These are phyloP conservation scores for Ceratocystis alfenasii DNA, from an alignment of 2,329 filamentous ascomycete genomes.

Conservation along the genomic window DNA sequence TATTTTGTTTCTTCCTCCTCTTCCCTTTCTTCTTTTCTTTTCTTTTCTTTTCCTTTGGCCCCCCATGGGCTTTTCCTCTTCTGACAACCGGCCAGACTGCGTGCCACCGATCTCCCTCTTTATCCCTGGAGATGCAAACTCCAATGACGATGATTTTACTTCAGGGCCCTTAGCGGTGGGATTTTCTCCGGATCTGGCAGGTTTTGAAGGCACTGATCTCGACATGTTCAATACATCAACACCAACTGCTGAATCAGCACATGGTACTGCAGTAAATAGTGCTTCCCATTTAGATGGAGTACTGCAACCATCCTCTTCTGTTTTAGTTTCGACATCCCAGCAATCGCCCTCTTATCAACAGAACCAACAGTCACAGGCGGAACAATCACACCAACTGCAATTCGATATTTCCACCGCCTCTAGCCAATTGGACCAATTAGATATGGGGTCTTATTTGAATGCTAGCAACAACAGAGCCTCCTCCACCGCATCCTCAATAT, in stretches of 20 bases:
- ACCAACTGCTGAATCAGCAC: not conserved
- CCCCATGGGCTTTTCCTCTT: conserved; percentile 21
- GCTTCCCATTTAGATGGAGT: not conserved
- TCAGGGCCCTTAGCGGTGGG: conserved; percentile 17
- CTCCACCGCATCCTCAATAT: not conserved
- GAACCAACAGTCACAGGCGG: not conserved
- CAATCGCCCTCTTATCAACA: conserved; percentile 3
- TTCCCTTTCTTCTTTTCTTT: not conserved
- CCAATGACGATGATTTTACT: conserved; percentile 12
- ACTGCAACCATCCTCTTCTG: conserved; percentile 4
- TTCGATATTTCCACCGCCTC: conserved; percentile 5
- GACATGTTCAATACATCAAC: conserved; percentile 1
- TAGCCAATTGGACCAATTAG: conserved; percentile 3
- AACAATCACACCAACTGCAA: conserved; percentile 1
- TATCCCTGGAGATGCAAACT: not conserved
- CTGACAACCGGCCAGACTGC: conserved; percentile 14
- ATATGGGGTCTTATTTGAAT: conserved; percentile 4
- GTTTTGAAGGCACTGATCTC: conserved; percentile 8
- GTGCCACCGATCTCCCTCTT: conserved; percentile 17
- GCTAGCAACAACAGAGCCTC: not conserved
- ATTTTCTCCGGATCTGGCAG: conserved; percentile 12
- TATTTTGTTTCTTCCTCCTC: not conserved
- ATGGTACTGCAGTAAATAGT: not conserved
- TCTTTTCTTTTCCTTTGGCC: not conserved
- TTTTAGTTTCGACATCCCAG: conserved; percentile 3